Conservation (phyloP, 2,329 filamentous ascomycete genomes). For the Ceratocystis cacaofunesta region DNA sequence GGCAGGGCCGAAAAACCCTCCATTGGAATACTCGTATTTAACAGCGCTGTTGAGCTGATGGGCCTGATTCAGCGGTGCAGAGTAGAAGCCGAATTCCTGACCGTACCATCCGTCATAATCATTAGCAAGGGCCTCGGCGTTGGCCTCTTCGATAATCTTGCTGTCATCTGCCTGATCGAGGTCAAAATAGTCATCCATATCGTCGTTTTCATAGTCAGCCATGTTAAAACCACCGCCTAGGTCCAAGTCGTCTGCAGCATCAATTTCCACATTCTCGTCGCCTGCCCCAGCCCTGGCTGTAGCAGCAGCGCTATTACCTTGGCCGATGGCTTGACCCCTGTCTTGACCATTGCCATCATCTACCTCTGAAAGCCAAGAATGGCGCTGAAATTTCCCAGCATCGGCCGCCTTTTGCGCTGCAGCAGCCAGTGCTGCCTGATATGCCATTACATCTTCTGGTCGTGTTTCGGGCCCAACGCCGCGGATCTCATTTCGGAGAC, state of each 20-base stretch:
- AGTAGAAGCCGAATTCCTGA: constrained; percentile 93
- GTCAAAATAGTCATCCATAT: constrained; percentile 42
- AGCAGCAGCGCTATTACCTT: neutral
- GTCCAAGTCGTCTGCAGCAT: constrained; percentile 29
- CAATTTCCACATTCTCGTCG: constrained; percentile 10
- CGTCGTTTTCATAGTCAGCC: constrained; percentile 39
- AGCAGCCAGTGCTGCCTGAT: constrained; percentile 72
- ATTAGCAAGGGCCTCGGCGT: constrained; percentile 80
- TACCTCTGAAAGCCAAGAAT: constrained; percentile 29
- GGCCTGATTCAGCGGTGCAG: constrained; percentile 35
- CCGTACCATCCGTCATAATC: constrained; percentile 93
- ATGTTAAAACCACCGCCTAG: constrained; percentile 23
- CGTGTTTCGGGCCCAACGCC: constrained; percentile 14
- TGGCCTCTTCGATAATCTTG: constrained; percentile 84
- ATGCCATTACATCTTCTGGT: constrained; percentile 38
- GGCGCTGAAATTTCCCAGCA: constrained; percentile 58
- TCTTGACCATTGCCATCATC: constrained; percentile 10
- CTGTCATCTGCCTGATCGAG: constrained; percentile 67
- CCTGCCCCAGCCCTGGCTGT: constrained; percentile 6
- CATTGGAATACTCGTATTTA: constrained; percentile 51
- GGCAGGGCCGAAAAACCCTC: constrained; percentile 76
- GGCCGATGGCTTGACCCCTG: neutral
- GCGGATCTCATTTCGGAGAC: constrained; percentile 4
- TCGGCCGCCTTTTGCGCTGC: constrained; percentile 64
- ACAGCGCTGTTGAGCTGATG: constrained; percentile 31